Percentiles rank a stretch among this genome's conserved stretches.
Evolutionary conservation across 2,329 filamentous ascomycete species (phyloP).

Genomic region (Calonectria pseudoturangicola): DNA sequence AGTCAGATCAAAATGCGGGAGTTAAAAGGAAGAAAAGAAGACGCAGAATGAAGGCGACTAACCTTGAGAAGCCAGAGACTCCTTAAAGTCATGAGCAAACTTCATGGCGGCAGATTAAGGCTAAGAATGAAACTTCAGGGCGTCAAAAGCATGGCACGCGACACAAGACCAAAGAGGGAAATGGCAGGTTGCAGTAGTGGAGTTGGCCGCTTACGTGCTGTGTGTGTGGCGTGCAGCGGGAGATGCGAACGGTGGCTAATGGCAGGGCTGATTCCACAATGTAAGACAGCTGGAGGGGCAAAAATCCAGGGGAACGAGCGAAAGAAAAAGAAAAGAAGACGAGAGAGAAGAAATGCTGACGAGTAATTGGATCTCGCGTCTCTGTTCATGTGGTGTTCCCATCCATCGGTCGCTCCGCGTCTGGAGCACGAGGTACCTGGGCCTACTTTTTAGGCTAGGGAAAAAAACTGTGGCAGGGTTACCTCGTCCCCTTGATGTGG

Average conservation of each 20-base stretch:
- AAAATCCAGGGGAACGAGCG: not conserved
- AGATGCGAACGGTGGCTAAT: constrained; percentile 8
- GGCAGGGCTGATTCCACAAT: constrained; percentile 1
- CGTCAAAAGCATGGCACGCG: constrained; percentile 48
- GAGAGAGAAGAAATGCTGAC: not conserved
- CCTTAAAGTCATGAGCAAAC: constrained; percentile 87
- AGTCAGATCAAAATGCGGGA: not conserved
- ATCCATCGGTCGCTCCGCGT: constrained; percentile 5
- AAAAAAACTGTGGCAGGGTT: constrained; percentile 24
- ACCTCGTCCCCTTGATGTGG: constrained; percentile 13
- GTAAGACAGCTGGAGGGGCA: constrained; percentile 6
- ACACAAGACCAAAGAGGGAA: constrained; percentile 35
- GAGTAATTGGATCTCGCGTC: constrained; percentile 4
- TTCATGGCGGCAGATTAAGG: constrained; percentile 77
- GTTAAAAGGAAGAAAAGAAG: not conserved
- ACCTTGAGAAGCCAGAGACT: constrained; percentile 79
- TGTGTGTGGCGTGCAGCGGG: constrained; percentile 20
- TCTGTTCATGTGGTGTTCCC: constrained; percentile 10
- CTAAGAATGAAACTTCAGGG: constrained; percentile 30
- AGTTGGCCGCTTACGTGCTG: not conserved
- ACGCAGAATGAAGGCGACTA: constrained; percentile 27
- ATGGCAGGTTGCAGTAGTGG: constrained; percentile 27
- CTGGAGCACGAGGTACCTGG: constrained; percentile 3
- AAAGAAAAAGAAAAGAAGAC: constrained; percentile 17
- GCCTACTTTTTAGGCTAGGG: constrained; percentile 19